Base-by-base conservation (phyloP, 345 rosid species). In the Erysimum cheiranthoides region DNA sequence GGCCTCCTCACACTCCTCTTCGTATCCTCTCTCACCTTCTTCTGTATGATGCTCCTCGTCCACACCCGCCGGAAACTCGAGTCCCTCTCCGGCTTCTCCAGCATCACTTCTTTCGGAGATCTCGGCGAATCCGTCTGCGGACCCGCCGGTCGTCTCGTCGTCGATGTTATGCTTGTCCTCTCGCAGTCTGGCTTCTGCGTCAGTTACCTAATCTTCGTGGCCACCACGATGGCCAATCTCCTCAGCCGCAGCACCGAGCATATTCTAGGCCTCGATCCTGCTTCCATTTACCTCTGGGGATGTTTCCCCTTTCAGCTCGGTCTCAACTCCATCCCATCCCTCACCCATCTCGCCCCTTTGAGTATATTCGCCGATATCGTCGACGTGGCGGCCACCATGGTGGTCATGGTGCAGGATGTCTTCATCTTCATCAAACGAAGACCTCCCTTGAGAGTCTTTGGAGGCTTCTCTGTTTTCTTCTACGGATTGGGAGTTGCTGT, bases 231-330 rank as follows among this genome's bases (percentile, higher is more conserved):
- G 75, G 91, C 85, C 8, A 68, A 81, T 73, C 63, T 90, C 32
- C 69, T 80, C 16, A 82, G 80, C 73, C 64, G 14, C 8, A 46
- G 51, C 13, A 57, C 62, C 5, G 50, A 77, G 0, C 76, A 31
- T 35, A 78, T 88, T 35, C 76, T 84, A 5, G 96, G 96, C 3
- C 57, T 90, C 59, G 82, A 82, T 21, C 91, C 93, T 4, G 72
- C 82, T 54, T 82, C 85, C 5, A 68, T 87, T 8, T 86, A 76
- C 63, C 66, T 85, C 53, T 87, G 92, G 90, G 87, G 82, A 0
- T 87, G 90, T 72, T 89, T 91, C 40, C 97, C 92, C 8, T 89
- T 91, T 62, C 94, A 91, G 69, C 81, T 91, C 30, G 94, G 91
- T 34, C 79, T 91, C 68, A 89, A 82, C 77, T 89, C 94, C 8